Conservation (phyloP, 441 rosid species). For the Eruca vesicaria region DNA sequence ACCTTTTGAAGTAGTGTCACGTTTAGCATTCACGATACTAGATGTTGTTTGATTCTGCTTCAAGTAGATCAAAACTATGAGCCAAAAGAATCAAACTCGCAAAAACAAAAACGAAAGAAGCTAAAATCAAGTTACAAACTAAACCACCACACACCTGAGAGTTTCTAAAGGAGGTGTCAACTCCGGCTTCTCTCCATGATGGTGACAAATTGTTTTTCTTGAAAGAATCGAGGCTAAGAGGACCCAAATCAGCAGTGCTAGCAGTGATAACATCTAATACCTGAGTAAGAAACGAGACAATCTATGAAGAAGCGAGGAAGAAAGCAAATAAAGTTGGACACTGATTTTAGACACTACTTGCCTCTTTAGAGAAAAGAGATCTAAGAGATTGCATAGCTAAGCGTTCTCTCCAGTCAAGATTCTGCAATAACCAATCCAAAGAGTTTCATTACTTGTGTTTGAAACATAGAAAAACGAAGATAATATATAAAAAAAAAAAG, state of each 20-base stretch:
- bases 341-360: conserved; percentile 44
- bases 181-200: conserved; percentile 65
- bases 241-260: conserved; percentile 81
- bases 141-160: conserved; percentile 54
- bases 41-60: conserved; percentile 47
- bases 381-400: conserved; percentile 63
- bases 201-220: conserved; percentile 72
- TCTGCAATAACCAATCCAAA: conserved; percentile 48
- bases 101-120: background rate
- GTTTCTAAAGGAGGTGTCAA: conserved; percentile 35
- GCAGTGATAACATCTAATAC: conserved; percentile 63
- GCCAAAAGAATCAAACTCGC: background rate
- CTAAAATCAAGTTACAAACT: background rate
- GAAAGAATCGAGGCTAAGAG: conserved; percentile 77
- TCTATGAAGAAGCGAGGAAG: background rate
- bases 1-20: conserved; percentile 39
- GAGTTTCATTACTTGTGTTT: background rate
- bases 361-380: conserved; percentile 82
- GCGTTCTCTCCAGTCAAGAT: conserved; percentile 84
- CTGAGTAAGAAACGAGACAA: conserved; percentile 36
- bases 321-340: background rate
- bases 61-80: conserved; percentile 29
- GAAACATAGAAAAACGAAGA: background rate
- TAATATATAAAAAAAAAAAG: background rate
- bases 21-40: conserved; percentile 44